Evolutionary conservation across 352 stramenopile genomes (phyloP), one percentile per base, ranked within the genome.

Genomic region (Blastocystis sp.): DNA sequence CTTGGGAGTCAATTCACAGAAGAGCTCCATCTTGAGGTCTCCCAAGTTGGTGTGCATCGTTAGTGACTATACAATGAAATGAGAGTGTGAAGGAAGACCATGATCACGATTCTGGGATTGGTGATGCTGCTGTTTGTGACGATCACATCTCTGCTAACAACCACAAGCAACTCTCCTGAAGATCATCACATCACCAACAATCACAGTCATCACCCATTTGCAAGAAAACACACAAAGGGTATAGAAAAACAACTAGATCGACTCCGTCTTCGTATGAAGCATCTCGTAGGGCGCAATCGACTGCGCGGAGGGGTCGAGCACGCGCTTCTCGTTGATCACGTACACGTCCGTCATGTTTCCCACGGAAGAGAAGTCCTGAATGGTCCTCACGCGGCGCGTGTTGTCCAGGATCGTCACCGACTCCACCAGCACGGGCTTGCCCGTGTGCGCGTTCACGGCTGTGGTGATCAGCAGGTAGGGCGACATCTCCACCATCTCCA

Each of bases 41-140:
- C 84, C 84, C 34, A 89, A 89, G 48, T 66, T 89, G 2, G 84
- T 89, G 42, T 89, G 65, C 21, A 89, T n/a, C 3, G 84, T 89
- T 11, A 89, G 7, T n/a, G 68, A 65, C 84, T 89, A 82, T 42
- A 14, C 19, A 21, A 34, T 42, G 28, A 34, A 34, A 0, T 34
- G 28, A 0, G 28, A 34, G 28, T 34, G 28, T 34, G 28, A 0
- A 34, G 28, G 28, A 34, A 34, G 28, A 34, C 28, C 28, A 34
- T 34, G 28, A 34, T 34, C 28, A 34, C 28, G 28, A 34, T 34
- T 34, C 28, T 34, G 28, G 28, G 28, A 34, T 34, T 34, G 28
- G 28, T 34, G 28, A 0, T 34, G 28, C 0, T 34, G 28, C 28
- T 34, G 28, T 34, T 34, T 34, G 28, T 34, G 28, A 34, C 28